Conservation (phyloP, 2,329 filamentous ascomycete genomes). For the Graphilbum ipis-grandicollis region DNA sequence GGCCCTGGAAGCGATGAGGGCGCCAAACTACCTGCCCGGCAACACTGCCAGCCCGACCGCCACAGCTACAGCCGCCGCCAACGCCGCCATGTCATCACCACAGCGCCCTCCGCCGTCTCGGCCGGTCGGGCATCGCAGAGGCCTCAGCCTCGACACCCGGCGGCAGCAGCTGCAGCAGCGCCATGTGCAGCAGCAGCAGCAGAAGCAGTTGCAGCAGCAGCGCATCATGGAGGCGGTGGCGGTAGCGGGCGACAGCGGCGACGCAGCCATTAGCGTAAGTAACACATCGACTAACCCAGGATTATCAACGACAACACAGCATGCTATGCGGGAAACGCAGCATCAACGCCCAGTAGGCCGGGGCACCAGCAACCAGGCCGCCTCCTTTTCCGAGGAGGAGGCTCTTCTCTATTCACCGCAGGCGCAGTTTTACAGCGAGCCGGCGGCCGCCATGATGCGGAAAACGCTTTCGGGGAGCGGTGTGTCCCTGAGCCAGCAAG, state of each 20-base stretch:
- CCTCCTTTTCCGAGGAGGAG: constrained; percentile 23
- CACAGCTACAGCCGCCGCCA: constrained; percentile 2
- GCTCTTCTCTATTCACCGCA: constrained; percentile 34
- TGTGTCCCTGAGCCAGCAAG: constrained; percentile 18
- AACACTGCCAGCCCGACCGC: background rate
- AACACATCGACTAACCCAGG: constrained; percentile 34
- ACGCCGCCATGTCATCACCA: constrained; percentile 5
- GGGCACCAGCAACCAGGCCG: constrained; percentile 26
- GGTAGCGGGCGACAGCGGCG: no score
- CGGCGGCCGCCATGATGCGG: constrained; percentile 27
- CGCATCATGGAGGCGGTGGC: constrained; percentile 4
- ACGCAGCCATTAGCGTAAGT: constrained; percentile 29
- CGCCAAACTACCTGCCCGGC: constrained; percentile 40
- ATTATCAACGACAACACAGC: constrained; percentile 48
- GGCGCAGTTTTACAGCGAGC: constrained; percentile 24
- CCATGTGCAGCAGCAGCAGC: constrained; percentile 9
- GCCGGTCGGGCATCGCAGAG: constrained; percentile 51
- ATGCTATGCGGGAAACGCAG: constrained; percentile 79
- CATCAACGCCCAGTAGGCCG: constrained; percentile 71
- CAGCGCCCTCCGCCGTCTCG: constrained; percentile 21
- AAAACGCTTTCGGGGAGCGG: constrained; percentile 17
- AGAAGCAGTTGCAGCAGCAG: constrained; percentile 17
- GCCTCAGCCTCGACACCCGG: constrained; percentile 67
- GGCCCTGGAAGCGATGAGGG: constrained; percentile 59
- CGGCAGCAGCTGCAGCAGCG: constrained; percentile 31